Evolutionary conservation across 2,329 filamentous ascomycete species (phyloP), one percentile per base, ranked within the genome.

Genomic region (Paradendryphiella salina): DNA sequence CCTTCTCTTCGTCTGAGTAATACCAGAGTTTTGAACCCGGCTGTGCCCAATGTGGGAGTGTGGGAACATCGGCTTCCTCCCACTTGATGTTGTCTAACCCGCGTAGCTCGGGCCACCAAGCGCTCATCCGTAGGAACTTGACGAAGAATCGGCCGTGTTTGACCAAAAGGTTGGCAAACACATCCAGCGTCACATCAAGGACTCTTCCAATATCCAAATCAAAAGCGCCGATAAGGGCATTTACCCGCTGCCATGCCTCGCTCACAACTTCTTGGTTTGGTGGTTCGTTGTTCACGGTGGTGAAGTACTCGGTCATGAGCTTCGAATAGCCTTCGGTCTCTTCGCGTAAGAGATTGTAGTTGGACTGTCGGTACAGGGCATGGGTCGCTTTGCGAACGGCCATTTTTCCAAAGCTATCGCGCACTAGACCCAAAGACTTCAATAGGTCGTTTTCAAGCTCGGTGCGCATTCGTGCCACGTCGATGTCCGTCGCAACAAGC

Each of bases 291-390:
- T 86, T 86, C 64, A 88, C 90, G 0, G 89, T 95, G 6, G 90
- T 93, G 73, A 96, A 99, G 26, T 97, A 85, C 72, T 99, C 94
- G 0, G 93, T 96, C 53, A 96, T 85, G 38, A 99, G 83, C 73
- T 99, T 99, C 0, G 94, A 92, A 70, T 96, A 99, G 33, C 95
- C 94, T 75, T 99, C 94, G 0, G 90, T 90, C 74, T 99, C 94
- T 76, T 99, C 94, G 36, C 94, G 86, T 15, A 99, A 79, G 6
- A 99, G 78, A 66, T 99, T 99, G 78, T 96, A 97, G 73, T 96
- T 97, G 11, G 93, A 90, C 74, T 97, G 94, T 53, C 92, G 87
- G 72, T 99, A 99, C 0, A 99, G 82, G 4, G 94, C 80, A 64
- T 96, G 96, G 6, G 94, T 99, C 40, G 92, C 89, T 67, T 95